A percentile compares a stretch with the other conserved stretches of the same genome.
phyloP scores from a whole-genome alignment of 345 rosid species.

The Eucalyptus lansdowneana region DNA sequence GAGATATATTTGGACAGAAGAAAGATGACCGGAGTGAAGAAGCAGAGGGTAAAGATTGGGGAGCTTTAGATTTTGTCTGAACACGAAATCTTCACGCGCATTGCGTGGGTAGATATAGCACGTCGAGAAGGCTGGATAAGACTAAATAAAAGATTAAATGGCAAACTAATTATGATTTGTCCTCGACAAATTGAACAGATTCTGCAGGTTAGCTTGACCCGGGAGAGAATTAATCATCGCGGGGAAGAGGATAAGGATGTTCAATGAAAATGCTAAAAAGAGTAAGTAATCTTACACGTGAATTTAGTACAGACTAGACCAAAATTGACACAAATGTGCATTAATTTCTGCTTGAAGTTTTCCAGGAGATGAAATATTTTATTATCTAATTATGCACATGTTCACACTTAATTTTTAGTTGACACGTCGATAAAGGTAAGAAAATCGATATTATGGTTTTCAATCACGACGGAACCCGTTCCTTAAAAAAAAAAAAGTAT shows the following conservation, averaged over 20 bases:
- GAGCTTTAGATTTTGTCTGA: background rate
- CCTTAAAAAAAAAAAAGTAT: no score
- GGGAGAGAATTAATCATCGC: background rate
- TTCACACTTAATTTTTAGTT: no score
- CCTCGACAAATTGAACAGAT: background rate
- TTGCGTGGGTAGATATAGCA: background rate
- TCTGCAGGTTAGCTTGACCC: background rate
- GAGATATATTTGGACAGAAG: background rate
- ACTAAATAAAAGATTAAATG: background rate
- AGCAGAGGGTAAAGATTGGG: background rate
- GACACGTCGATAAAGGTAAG: rapidly evolving
- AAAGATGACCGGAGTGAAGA: background rate
- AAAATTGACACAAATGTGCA: background rate
- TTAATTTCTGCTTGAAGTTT: background rate
- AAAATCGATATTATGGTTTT: no score
- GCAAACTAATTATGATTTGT: background rate
- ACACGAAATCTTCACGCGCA: background rate
- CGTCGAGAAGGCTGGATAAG: background rate
- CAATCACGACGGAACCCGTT: rapidly evolving
- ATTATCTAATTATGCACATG: background rate
- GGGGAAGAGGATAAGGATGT: background rate
- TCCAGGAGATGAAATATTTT: background rate
- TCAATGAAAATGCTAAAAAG: background rate
- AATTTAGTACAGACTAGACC: background rate
- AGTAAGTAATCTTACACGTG: background rate